Percentiles rank a stretch among this genome's conserved stretches.
Evolutionary conservation across 1,284 basidiomycete species (phyloP).

Genomic region (Sanghuangporus weigelae): DNA sequence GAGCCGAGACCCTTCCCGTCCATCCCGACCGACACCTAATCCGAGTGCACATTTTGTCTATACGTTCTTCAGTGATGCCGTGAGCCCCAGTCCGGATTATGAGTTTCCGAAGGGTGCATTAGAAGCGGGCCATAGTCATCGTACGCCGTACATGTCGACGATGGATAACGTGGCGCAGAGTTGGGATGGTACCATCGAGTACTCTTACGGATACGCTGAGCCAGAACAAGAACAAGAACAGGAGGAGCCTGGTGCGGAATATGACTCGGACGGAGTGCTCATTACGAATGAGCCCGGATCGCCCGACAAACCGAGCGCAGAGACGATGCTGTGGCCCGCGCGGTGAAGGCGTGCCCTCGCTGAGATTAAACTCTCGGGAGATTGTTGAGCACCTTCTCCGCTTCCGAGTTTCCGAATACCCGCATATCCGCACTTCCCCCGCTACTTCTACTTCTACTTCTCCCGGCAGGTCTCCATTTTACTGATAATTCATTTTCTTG

Average conservation of each 20-base stretch:
- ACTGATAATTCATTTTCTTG: not conserved
- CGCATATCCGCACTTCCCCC: not conserved
- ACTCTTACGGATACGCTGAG: constrained; percentile 11
- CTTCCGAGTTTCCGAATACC: not conserved
- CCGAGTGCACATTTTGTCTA: constrained; percentile 8
- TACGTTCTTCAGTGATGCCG: constrained; percentile 14
- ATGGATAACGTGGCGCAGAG: not conserved
- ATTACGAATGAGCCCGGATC: constrained; percentile 24
- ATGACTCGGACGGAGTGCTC: constrained; percentile 25
- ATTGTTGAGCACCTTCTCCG: not conserved
- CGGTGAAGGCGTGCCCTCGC: constrained; percentile 14
- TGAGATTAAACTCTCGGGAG: not conserved
- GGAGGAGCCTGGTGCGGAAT: constrained; percentile 17
- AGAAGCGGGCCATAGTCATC: not conserved
- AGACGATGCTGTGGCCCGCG: constrained; percentile 21
- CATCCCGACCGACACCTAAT: not conserved
- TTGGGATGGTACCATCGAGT: constrained; percentile 9
- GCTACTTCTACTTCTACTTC: not conserved
- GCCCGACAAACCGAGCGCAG: constrained; percentile 26
- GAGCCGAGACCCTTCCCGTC: constrained; percentile 3
- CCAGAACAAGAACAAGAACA: constrained; percentile 12
- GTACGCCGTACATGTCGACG: not conserved
- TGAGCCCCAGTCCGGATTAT: constrained; percentile 13
- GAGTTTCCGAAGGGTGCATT: constrained; percentile 6
- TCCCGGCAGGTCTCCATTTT: not conserved